Base-by-base conservation (phyloP, 257 asterid genomes). In the Hygrophila difformis region DNA sequence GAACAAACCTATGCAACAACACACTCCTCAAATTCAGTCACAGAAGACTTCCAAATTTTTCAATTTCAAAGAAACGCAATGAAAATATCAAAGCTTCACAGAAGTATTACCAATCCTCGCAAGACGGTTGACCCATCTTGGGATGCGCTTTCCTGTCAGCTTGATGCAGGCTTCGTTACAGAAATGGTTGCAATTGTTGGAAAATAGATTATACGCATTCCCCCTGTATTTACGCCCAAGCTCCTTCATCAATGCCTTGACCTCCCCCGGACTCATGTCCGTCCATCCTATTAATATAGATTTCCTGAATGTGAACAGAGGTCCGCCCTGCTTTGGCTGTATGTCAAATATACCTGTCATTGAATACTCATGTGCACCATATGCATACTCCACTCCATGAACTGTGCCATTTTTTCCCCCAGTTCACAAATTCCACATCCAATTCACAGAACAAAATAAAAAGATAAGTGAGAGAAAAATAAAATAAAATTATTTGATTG, bases 111-210 rank as follows among this genome's bases (percentile, higher is more conserved):
- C 88, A 3, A 78, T 66, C 16, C 78, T 54, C 16, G 93, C 93
- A 2, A 81, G 87, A 15, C 87, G 84, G 61, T 81, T 81, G 14
- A 81, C 67, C 93, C 93, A 81, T 17, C 40, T 66, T 0, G 93
- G 93, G 48, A 81, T 81, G 11, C 56, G 63, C 57, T 69, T 74
- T 3, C 79, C 76, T 12, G 84, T 64, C 60, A 81, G 81, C 22
- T 44, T 59, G 46, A 68, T 15, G 66, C 81, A 71, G 14, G 74
- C 79, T 46, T 74, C 93, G 6, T 63, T 74, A 69, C 87, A 81
- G 58, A 81, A 81, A 64, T 77, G 93, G 64, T 81, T 81, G 74
- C 93, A 77, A 12, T 81, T 81, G 56, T 61, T 81, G 23, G 79
- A 31, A 36, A 81, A 71, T 44, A 81, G 64, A 51, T 81, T 67